Percentiles rank a stretch among this genome's conserved stretches.
phyloP scores from a whole-genome alignment of 495 filamentous ascomycete genomes.

The Evernia prunastri region DNA sequence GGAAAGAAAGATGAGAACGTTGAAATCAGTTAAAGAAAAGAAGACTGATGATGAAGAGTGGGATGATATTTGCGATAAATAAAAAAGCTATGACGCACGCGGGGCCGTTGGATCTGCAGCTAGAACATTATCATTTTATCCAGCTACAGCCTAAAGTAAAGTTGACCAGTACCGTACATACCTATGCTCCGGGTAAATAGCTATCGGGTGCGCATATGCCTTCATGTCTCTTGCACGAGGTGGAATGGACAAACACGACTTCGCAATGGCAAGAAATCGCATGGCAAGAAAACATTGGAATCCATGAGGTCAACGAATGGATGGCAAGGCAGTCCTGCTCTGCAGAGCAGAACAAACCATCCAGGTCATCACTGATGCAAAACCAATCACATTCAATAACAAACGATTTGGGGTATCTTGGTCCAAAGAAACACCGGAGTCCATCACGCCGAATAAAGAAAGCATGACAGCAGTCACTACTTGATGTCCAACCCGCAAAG shows the following conservation, averaged over 20 bases:
- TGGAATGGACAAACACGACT: too few relatives aligned
- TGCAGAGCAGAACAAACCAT: background rate
- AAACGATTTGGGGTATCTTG: slow-evolving; percentile 8
- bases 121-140: background rate
- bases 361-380: background rate
- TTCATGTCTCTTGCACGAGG: background rate
- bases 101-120: background rate
- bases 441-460: background rate
- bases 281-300: background rate
- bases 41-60: too few relatives aligned
- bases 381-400: background rate
- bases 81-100: background rate
- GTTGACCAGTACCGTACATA: too few relatives aligned
- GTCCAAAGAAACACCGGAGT: background rate
- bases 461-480: background rate
- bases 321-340: background rate
- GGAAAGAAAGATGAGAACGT: background rate
- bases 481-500: background rate
- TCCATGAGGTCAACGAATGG: background rate
- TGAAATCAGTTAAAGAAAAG: too few relatives aligned
- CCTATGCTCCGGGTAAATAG: background rate
- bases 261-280: too few relatives aligned
- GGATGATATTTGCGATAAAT: background rate
- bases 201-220: background rate
- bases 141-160: too few relatives aligned